Conservation (phyloP, 2,329 filamentous ascomycete genomes). For the Arachnomyces sp. region DNA sequence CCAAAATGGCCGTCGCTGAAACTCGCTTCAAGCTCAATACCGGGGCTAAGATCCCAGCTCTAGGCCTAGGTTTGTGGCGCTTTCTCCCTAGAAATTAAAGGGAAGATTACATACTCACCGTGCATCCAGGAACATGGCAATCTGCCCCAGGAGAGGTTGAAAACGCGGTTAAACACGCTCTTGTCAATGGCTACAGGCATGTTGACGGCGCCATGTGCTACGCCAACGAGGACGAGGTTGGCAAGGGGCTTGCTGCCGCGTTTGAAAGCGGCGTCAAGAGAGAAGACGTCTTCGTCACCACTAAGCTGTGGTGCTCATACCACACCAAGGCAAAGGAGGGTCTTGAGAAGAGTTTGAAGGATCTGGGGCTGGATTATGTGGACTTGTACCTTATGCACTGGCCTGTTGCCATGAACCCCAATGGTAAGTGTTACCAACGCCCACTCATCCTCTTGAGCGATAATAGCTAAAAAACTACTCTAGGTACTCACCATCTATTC, state of each 20-base stretch:
- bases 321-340: slow-evolving; percentile 60
- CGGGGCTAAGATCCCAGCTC: slow-evolving; percentile 53
- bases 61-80: slow-evolving; percentile 49
- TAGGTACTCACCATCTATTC: slow-evolving; percentile 43
- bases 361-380: slow-evolving; percentile 68
- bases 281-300: slow-evolving; percentile 73
- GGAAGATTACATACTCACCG: slow-evolving; percentile 7
- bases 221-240: slow-evolving; percentile 68
- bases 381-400: slow-evolving; percentile 80
- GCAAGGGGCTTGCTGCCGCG: slow-evolving; percentile 65
- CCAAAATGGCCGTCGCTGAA: slow-evolving; percentile 44
- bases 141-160: slow-evolving; percentile 51
- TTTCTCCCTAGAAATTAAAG: slow-evolving; percentile 4
- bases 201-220: slow-evolving; percentile 32
- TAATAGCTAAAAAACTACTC: slow-evolving; percentile 3
- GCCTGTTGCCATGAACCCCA: slow-evolving; percentile 69
- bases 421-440: slow-evolving; percentile 40
- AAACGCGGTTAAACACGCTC: slow-evolving; percentile 43
- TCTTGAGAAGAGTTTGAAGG: slow-evolving; percentile 63
- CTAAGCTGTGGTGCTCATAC: slow-evolving; percentile 79
- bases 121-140: slow-evolving; percentile 54
- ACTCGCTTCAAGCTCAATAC: slow-evolving; percentile 56
- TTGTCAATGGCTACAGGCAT: slow-evolving; percentile 16
- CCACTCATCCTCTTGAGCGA: neutral
- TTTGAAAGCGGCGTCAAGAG: slow-evolving; percentile 63